A percentile compares a stretch with the other conserved stretches of the same genome.
phyloP scores from a whole-genome alignment of 257 asterid genomes.

The Petunia secreta region DNA sequence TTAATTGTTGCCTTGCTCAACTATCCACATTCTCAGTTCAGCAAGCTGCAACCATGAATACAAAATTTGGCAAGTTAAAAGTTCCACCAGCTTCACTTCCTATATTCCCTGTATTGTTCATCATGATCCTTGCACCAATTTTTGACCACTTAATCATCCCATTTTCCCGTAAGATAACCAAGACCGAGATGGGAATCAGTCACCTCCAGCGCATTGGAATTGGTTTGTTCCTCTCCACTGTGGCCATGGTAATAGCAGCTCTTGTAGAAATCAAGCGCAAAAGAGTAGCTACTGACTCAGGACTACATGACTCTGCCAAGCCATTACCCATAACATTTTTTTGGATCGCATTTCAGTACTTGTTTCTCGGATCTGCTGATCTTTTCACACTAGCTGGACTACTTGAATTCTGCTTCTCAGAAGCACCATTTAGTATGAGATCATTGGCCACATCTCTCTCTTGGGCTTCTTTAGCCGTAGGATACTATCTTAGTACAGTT shows the following conservation, averaged over 20 bases:
- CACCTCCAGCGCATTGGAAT: constrained; percentile 80
- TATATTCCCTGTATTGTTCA: constrained; percentile 77
- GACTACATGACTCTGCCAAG: constrained; percentile 40
- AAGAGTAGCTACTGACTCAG: constrained; percentile 43
- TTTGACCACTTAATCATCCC: constrained; percentile 81
- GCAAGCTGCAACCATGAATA: constrained; percentile 94
- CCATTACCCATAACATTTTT: constrained; percentile 73
- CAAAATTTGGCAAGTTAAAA: constrained; percentile 58
- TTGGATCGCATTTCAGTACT: constrained; percentile 84
- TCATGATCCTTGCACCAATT: constrained; percentile 75
- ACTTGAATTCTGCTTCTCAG: constrained; percentile 91
- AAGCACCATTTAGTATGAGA: constrained; percentile 80
- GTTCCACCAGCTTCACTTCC: constrained; percentile 97
- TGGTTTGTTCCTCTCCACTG: constrained; percentile 63
- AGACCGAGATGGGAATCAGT: constrained; percentile 68
- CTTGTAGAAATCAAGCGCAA: constrained; percentile 75
- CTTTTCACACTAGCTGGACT: constrained; percentile 86
- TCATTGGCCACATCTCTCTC: constrained; percentile 86
- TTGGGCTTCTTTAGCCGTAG: constrained; percentile 87
- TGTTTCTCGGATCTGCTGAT: constrained; percentile 90
- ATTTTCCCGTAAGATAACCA: constrained; percentile 54
- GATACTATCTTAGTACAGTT: constrained; percentile 75
- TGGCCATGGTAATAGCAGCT: constrained; percentile 80
- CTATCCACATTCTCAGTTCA: constrained; percentile 93
- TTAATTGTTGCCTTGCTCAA: constrained; percentile 87